Conservation (phyloP, 2,329 filamentous ascomycete genomes). For the Pezicula carpinea region DNA sequence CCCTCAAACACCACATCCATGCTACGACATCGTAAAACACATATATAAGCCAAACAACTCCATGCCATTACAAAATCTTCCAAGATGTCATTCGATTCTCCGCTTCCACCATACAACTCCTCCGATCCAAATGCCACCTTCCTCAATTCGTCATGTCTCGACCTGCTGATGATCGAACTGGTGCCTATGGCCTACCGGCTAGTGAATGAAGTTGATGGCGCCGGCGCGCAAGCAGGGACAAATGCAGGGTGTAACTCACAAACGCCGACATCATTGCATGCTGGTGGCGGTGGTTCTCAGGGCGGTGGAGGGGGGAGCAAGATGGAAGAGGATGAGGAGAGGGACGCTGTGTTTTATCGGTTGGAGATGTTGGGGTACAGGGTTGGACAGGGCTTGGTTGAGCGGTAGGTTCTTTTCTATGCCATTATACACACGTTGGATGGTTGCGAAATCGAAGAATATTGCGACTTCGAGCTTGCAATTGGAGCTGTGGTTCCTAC, state of each 20-base stretch:
- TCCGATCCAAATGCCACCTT: constrained; percentile 72
- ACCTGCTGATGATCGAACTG: constrained; percentile 93
- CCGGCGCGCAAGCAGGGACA: not conserved
- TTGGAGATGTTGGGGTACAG: constrained; percentile 84
- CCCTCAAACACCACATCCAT: not conserved
- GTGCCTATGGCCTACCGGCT: constrained; percentile 91
- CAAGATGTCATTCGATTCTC: constrained; percentile 69
- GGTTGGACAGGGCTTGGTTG: constrained; percentile 86
- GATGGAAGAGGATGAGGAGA: constrained; percentile 72
- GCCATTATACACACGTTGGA: not conserved
- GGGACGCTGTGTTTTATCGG: constrained; percentile 80
- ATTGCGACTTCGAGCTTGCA: no score
- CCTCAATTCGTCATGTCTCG: constrained; percentile 79
- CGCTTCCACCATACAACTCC: constrained; percentile 64
- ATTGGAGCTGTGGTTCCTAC: no score
- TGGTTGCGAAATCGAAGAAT: not conserved
- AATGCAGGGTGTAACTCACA: not conserved
- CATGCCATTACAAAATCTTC: not conserved
- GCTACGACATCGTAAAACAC: not conserved
- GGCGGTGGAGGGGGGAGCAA: constrained; percentile 22
- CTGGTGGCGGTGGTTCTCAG: constrained; percentile 15
- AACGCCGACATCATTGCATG: constrained; percentile 6
- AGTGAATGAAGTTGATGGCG: constrained; percentile 52
- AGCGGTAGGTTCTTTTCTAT: constrained; percentile 56
- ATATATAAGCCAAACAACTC: not conserved